Evolutionary conservation across 2,329 filamentous ascomycete genomes (phyloP).

Genomic region (Pseudogymnoascus destructans): DNA sequence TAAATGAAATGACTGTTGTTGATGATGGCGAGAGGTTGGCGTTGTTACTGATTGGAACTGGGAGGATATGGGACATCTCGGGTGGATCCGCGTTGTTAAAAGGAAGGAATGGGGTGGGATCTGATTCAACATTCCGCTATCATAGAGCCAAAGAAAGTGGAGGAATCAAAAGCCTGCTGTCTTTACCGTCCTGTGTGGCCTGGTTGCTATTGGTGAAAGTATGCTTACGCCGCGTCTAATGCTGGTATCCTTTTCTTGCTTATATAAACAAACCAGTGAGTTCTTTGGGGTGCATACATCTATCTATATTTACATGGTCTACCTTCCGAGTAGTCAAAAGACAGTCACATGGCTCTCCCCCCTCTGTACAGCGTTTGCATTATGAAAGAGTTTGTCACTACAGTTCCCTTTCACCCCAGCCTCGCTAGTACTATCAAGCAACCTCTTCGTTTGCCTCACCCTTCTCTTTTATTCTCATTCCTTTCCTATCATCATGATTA

Average conservation of each 20-base stretch:
- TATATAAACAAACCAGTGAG: not conserved
- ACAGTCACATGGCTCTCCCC: not conserved
- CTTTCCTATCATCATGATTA: not conserved
- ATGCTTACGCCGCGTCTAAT: not conserved
- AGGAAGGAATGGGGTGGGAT: not conserved
- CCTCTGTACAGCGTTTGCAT: not conserved
- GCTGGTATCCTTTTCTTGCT: not conserved
- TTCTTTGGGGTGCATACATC: not conserved
- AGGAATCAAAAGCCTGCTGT: not conserved
- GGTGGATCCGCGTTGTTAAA: not conserved
- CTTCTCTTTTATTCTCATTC: not conserved
- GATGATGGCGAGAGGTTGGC: not conserved
- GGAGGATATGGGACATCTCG: not conserved
- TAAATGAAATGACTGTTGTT: not conserved
- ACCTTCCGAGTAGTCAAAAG: not conserved
- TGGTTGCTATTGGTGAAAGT: not conserved
- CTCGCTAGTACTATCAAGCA: not conserved
- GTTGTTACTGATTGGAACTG: not conserved
- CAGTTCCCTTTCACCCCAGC: not conserved
- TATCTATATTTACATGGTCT: not conserved
- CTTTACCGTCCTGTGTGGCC: not conserved
- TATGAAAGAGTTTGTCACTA: not conserved
- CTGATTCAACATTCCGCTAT: constrained; percentile 5
- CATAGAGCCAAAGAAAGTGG: not conserved
- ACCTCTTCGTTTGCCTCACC: not conserved